Evolutionary conservation across 352 stramenopile species (phyloP), one percentile per base, ranked within the genome.

Genomic region (Globisporangium heterothallicum): DNA sequence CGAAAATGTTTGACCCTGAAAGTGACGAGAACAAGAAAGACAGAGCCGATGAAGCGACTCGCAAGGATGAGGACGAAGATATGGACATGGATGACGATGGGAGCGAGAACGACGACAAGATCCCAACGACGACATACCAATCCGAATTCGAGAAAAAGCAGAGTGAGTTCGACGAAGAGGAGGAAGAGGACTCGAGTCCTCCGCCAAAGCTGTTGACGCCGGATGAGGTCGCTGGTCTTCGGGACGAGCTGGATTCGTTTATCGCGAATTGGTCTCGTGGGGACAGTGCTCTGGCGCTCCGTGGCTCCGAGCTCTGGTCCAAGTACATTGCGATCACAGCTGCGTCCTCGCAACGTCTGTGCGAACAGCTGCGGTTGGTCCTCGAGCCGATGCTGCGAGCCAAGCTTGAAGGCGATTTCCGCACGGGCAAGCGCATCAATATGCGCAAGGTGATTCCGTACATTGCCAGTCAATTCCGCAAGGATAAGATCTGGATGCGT

Each of bases 401-500:
- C 18, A 98, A 98, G 70, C 72, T 99, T 13, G 86, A 97, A 63
- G 97, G 97, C 10, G 97, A 99, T 63, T 99, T 99, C 69, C 84
- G 97, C 4, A 99, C 96, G 9, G 97, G 97, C 30, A 99, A 99
- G 71, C 80, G 97, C 49, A 98, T 99, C 59, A 99, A 99, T 66
- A 99, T 99, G 97, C 96, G 98, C 55, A 97, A 98, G 56, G 97
- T 99, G 47, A 99, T 99, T 73, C 87, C 95, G 25, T 99, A 99
- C 77, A 99, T 99, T 59, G 97, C 98, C n/a, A 98, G 85, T 62
- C 94, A 98, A 56, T 99, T 99, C 73, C 83, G 97, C 26, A 99
- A 99, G 69, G 98, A 99, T 74, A 99, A 99, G 70, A 99, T 99
- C 63, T 99, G 97, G 97, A 80, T 99, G 49, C 84, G 97, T 25